Percentiles rank a stretch among this genome's conserved stretches.
Evolutionary conservation across 2,329 filamentous ascomycete genomes (phyloP).

Genomic region (Setomelanomma holmii): DNA sequence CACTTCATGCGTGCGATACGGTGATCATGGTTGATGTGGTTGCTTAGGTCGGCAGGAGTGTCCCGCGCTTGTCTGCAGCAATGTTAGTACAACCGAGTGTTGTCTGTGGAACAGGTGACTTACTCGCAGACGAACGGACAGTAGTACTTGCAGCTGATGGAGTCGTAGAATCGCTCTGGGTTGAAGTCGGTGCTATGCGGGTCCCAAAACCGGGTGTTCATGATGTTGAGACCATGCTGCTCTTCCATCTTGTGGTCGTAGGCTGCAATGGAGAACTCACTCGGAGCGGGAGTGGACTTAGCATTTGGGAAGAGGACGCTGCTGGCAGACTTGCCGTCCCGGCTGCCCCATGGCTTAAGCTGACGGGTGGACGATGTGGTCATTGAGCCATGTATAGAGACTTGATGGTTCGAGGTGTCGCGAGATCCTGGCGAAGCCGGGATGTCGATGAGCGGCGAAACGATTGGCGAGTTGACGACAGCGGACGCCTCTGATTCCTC

Average conservation of each 20-base stretch:
- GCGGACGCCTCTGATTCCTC: slow-evolving; percentile 14
- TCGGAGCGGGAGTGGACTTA: slow-evolving; percentile 33
- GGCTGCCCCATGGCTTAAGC: slow-evolving; percentile 30
- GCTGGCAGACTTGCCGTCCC: slow-evolving; percentile 27
- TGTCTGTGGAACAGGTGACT: slow-evolving; percentile 15
- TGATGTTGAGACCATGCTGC: slow-evolving; percentile 46
- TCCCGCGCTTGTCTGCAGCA: slow-evolving; percentile 33
- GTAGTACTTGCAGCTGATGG: slow-evolving; percentile 54
- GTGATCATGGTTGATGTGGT: slow-evolving; percentile 48
- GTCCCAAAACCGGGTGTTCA: slow-evolving; percentile 55
- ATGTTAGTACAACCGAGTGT: slow-evolving; percentile 2
- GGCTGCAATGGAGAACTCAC: slow-evolving; percentile 38
- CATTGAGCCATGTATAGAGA: neutral
- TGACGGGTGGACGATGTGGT: slow-evolving; percentile 11
- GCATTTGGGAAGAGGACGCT: slow-evolving; percentile 47
- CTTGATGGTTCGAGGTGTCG: too few relatives aligned
- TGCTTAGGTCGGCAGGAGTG: slow-evolving; percentile 37
- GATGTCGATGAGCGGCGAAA: too few relatives aligned
- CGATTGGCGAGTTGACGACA: slow-evolving; percentile 8
- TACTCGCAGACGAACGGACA: slow-evolving; percentile 66
- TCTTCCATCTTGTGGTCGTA: slow-evolving; percentile 36
- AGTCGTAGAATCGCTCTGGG: slow-evolving; percentile 56
- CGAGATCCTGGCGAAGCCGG: too few relatives aligned
- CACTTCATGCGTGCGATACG: slow-evolving; percentile 47
- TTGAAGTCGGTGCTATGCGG: slow-evolving; percentile 59